Conservation (phyloP, 108 stramenopile genomes). For the Cyclostephanos invisitatus region DNA sequence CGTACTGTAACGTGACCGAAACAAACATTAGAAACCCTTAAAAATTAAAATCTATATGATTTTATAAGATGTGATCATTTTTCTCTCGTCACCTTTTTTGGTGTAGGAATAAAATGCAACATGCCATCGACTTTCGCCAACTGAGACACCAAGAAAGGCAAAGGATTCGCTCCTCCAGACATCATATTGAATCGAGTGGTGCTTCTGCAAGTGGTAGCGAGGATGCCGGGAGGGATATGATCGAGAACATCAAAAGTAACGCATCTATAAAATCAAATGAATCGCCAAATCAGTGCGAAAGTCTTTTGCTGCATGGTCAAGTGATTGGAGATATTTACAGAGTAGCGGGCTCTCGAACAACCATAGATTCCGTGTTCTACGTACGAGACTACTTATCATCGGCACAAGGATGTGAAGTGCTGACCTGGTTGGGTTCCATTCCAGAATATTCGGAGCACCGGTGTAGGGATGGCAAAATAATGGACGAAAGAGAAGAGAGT, state of each 20-base stretch:
- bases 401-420: slow-evolving; percentile 1
- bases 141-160: slow-evolving; percentile 41
- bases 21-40: too few relatives aligned
- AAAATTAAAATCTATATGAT: too few relatives aligned
- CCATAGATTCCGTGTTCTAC: slow-evolving; percentile 33
- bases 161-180: slow-evolving; percentile 9
- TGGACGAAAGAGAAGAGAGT: slow-evolving; percentile 20
- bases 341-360: slow-evolving; percentile 10
- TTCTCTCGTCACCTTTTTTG: too few relatives aligned
- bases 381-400: slow-evolving; percentile 19
- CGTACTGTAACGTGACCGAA: too few relatives aligned
- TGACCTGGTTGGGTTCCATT: slow-evolving; percentile 27
- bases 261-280: slow-evolving; percentile 3
- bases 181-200: neutral
- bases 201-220: neutral
- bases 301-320: slow-evolving; percentile 18
- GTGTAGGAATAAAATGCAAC: neutral
- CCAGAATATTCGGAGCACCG: slow-evolving; percentile 24
- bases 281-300: slow-evolving; percentile 16
- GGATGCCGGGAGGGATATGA: neutral
- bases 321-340: slow-evolving; percentile 16
- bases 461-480: neutral
- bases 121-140: slow-evolving; percentile 29
- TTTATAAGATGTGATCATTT: too few relatives aligned
- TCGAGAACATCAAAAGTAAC: neutral